Base-by-base conservation (phyloP, 2,329 filamentous ascomycete species). In the Penicillium carneum region DNA sequence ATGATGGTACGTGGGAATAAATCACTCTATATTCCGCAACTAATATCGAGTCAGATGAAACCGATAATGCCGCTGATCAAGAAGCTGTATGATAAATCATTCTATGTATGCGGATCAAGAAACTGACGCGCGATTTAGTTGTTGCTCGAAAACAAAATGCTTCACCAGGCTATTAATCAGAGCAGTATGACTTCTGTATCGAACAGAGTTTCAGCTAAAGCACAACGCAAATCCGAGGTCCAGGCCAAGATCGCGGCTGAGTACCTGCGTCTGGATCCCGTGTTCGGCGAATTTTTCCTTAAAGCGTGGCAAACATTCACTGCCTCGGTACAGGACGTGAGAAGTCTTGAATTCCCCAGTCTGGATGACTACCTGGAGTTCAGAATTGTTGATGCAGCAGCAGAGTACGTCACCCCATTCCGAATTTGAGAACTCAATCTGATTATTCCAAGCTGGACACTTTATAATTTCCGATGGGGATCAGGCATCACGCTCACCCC, bases 381-480 rank as follows among this genome's bases (percentile, higher is more conserved):
- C 23, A 9, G 42, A 29, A 45, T 45, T 5, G 42, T 45, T 6
- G 42, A 45, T 29, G 42, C 42, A 45, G 42, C 42, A 10, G 42
- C 42, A 8, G 42, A 45, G 42, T 45, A 45, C n/a, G 23, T 45
- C 4, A n/a, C 2, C 14, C 4, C 23, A n/a, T 29, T 9, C 23
- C 42, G 0, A n/a, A 2, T n/a, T 29, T 2, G 2, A n/a, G 42
- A 45, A 26, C 14, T 6, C 1, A 11, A 45, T 3, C 42, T 45
- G 23, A 45, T 5, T 4, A 26, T 29, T 29, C 8, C 1, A 29
- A 45, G 42, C 14, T 45, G 42, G 42, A 45, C 42, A 16, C 20
- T 45, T 6, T 45, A 45, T 45, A 45, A 45, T 29, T 45, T n/a
- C 23, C 42, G 42, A 45, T 45, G 42, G 42, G 42, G 42, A n/a